Conservation (phyloP, 768 basidiomycete species). For the Rhodosporidiobolus sp. region DNA sequence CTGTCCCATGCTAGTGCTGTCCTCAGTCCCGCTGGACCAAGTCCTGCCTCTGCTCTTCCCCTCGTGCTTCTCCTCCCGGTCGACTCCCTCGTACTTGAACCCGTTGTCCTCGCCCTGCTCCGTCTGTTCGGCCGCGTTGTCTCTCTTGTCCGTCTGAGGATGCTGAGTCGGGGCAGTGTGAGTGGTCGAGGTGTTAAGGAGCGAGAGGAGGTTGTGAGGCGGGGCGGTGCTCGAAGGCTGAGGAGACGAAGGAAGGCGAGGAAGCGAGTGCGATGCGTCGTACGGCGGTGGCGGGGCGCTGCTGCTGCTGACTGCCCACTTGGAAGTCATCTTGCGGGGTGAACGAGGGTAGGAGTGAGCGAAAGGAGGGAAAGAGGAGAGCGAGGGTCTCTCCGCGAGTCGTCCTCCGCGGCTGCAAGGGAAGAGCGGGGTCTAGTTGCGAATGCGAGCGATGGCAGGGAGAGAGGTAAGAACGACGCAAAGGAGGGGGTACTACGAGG, state of each 20-base stretch:
- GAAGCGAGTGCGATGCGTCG: background rate
- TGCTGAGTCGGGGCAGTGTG: no score
- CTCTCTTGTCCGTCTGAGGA: no score
- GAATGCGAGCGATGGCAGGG: background rate
- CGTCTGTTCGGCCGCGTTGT: background rate
- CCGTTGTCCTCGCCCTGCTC: background rate
- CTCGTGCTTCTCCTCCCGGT: background rate
- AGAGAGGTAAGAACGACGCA: background rate
- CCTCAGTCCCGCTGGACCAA: background rate
- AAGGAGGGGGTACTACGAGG: background rate
- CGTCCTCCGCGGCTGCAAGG: no score
- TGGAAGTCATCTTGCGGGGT: background rate
- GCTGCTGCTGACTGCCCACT: background rate
- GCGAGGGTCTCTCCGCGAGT: no score
- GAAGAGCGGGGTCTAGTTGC: background rate
- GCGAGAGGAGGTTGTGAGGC: background rate
- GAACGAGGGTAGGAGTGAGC: no score
- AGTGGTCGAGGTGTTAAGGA: background rate
- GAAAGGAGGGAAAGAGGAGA: background rate
- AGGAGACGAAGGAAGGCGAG: background rate
- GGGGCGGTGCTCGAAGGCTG: background rate
- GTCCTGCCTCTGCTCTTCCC: background rate
- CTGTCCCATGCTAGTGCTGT: no score
- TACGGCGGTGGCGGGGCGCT: background rate
- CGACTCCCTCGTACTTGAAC: background rate